Evolutionary conservation across 441 rosid species (phyloP).

Genomic region (Gossypium davidsonii): DNA sequence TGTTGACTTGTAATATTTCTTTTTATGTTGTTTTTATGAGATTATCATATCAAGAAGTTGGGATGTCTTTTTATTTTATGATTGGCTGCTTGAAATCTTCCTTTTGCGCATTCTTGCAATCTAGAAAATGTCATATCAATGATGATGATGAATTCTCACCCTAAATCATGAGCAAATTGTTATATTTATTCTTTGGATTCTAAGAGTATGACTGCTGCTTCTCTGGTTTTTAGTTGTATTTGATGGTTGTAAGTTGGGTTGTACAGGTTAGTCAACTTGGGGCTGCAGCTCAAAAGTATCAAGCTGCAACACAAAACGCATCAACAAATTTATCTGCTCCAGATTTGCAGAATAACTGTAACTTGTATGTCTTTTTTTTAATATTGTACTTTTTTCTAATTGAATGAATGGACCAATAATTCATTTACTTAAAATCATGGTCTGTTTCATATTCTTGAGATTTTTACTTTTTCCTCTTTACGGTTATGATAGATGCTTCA

Average conservation of each 20-base stretch:
- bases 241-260: slow-evolving; percentile 3
- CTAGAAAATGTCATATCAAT: neutral
- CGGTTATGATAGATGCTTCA: too few relatives aligned
- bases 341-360: slow-evolving; percentile 87
- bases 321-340: slow-evolving; percentile 69
- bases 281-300: slow-evolving; percentile 87
- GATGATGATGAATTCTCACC: neutral
- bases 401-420: neutral
- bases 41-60: neutral
- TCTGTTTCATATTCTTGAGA: too few relatives aligned
- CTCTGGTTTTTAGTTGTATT: neutral
- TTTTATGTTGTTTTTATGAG: slow-evolving; percentile 1
- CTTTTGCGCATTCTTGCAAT: neutral
- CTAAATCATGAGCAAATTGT: neutral
- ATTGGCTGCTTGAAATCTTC: neutral
- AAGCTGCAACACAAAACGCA: slow-evolving; percentile 81
- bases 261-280: slow-evolving; percentile 90
- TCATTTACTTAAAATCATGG: too few relatives aligned
- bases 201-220: neutral
- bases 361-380: slow-evolving; percentile 49
- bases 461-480: too few relatives aligned
- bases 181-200: neutral
- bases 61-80: slow-evolving; percentile 4
- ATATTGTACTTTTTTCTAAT: neutral
- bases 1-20: neutral